phyloP scores from a whole-genome alignment of 768 basidiomycete species.

The Sporobolomyces phaffii region DNA sequence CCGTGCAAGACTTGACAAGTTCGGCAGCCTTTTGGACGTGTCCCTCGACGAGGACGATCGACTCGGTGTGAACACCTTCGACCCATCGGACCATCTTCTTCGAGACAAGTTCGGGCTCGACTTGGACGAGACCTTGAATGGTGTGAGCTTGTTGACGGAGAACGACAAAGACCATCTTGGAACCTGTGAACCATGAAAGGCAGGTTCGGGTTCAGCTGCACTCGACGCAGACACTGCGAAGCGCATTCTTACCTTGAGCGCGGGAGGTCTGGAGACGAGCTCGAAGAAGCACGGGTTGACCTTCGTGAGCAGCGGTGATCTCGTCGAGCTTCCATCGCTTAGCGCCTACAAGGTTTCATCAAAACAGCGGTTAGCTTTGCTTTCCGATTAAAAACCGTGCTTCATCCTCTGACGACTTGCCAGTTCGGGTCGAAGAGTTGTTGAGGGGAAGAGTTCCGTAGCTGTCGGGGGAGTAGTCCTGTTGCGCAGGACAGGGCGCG shows the following conservation, averaged over 20 bases:
- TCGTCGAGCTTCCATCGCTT: constrained; percentile 61
- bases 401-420: constrained; percentile 39
- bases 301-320: constrained; percentile 60
- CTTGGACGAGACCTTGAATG: constrained; percentile 74
- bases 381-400: not conserved
- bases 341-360: constrained; percentile 45
- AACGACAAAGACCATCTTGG: constrained; percentile 90
- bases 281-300: constrained; percentile 71
- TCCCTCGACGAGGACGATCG: constrained; percentile 85
- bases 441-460: constrained; percentile 86
- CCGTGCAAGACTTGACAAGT: constrained; percentile 82
- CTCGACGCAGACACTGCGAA: not conserved
- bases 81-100: constrained; percentile 98
- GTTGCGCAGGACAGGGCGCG: not conserved
- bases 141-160: constrained; percentile 80
- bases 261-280: constrained; percentile 87
- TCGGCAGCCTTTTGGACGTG: constrained; percentile 69
- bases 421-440: constrained; percentile 72
- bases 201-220: not conserved
- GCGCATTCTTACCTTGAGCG: constrained; percentile 57
- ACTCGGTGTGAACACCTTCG: constrained; percentile 68
- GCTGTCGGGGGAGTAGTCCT: constrained; percentile 61
- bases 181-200: constrained; percentile 49
- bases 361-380: constrained; percentile 1
- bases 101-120: constrained; percentile 69